These are phyloP conservation scores for Beauveria sp. DNA, from an alignment of 2,329 filamentous ascomycete species.

Conservation along the genomic window DNA sequence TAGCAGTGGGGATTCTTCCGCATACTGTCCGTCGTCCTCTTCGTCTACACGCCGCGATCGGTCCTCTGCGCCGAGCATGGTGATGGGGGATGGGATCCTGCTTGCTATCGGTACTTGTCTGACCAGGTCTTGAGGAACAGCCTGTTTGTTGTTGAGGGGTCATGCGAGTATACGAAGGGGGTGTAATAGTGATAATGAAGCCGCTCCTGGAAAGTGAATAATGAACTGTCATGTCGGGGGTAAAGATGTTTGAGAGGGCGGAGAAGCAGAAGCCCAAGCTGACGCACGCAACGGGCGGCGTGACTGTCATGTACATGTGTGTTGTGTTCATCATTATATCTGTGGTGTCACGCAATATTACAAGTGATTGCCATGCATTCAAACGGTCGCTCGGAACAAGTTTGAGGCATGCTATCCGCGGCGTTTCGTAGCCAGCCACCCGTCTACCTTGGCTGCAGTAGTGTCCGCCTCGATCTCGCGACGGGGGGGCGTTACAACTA, in stretches of 20 bases:
- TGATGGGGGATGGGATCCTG: not conserved
- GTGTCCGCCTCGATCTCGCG: no score
- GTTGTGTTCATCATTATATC: not conserved
- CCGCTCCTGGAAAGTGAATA: no score
- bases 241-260: not conserved
- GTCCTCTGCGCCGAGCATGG: not conserved
- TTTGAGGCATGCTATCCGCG: no score
- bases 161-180: not conserved
- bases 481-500: no score
- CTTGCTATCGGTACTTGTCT: not conserved
- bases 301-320: not conserved
- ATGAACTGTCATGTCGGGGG: not conserved
- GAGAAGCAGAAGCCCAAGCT: not conserved
- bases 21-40: not conserved
- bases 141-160: not conserved
- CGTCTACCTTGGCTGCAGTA: no score
- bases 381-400: no score
- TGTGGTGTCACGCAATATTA: no score
- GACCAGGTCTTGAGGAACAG: not conserved
- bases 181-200: no score
- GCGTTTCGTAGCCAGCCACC: no score
- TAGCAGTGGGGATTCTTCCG: not conserved
- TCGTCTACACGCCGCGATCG: not conserved
- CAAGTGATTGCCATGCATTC: no score
- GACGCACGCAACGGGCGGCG: not conserved